Evolutionary conservation across 805 yeast species (phyloP).

Genomic region (Candida incommunis): DNA sequence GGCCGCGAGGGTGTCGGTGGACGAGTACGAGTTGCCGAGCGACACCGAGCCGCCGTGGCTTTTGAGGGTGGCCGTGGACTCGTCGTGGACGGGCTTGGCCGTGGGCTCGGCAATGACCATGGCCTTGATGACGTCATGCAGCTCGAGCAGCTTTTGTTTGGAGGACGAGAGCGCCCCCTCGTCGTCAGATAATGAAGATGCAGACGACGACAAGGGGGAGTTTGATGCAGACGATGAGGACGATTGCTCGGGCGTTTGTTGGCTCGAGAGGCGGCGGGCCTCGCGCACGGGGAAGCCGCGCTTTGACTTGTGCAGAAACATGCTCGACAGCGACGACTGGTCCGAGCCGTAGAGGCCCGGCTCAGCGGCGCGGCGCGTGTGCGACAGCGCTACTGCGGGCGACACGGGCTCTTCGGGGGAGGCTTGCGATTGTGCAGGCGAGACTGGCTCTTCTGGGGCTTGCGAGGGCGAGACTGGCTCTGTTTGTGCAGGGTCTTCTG

Average conservation of each 20-base stretch:
- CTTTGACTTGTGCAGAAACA: neutral
- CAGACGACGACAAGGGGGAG: neutral
- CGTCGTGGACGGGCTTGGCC: neutral
- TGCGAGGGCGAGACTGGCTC: too few relatives aligned
- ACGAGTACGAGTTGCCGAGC: neutral
- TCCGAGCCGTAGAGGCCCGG: neutral
- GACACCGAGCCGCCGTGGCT: constrained; percentile 1
- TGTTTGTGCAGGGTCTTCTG: too few relatives aligned
- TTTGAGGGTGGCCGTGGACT: neutral
- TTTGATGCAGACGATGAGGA: neutral
- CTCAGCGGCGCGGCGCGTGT: neutral
- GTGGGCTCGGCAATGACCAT: neutral
- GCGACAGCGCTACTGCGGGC: too few relatives aligned
- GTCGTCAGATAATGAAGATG: neutral
- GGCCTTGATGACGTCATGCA: neutral
- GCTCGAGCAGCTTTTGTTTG: constrained; percentile 1
- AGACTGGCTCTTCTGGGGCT: too few relatives aligned
- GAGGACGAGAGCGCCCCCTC: neutral
- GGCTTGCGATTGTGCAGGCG: too few relatives aligned
- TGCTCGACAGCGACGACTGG: neutral
- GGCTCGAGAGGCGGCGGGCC: neutral
- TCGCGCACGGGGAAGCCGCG: neutral
- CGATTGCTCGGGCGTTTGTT: neutral
- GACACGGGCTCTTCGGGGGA: too few relatives aligned
- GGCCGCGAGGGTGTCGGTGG: neutral